These are phyloP conservation scores for sweet orange (Citrus sinensis) DNA, from an alignment of 345 rosid genomes.

Conservation along the genomic window DVS_A1.0 CM039162.1:4974001-4974500, in stretches of 20 bases:
- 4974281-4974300: constrained; percentile 68
- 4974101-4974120: no score
- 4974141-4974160: no score
- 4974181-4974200: no score
- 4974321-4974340: constrained; percentile 43
- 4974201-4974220: no score
- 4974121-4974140: no score
- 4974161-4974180: no score
- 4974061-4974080: constrained; percentile 33
- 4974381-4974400: neutral
- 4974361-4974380: constrained; percentile 20
- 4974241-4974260: constrained; percentile 74
- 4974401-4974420: neutral
- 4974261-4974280: constrained; percentile 62
- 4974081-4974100: no score
- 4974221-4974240: constrained; percentile 21
- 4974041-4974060: constrained; percentile 47
- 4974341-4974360: constrained; percentile 57
- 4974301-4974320: constrained; percentile 38
- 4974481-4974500: no score
- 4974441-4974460: no score
- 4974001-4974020: constrained; percentile 45
- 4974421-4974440: no score
- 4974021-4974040: constrained; percentile 45
- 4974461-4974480: no score